Conservation (phyloP, 768 basidiomycete genomes). For the Leccinum imitatum region DNA sequence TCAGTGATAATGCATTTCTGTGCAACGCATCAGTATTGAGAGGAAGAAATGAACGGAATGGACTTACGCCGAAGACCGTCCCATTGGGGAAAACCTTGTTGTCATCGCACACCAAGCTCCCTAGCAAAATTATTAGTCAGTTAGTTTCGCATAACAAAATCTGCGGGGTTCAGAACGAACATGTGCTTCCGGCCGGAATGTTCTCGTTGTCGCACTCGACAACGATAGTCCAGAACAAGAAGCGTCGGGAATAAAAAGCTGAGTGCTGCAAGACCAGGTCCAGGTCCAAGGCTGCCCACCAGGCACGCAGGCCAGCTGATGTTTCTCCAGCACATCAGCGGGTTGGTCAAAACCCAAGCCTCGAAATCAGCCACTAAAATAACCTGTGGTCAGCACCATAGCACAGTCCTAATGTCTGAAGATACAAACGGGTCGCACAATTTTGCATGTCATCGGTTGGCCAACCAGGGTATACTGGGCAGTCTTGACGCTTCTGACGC, state of each 20-base stretch:
- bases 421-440: slow-evolving; percentile 3
- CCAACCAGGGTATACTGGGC: slow-evolving; percentile 4
- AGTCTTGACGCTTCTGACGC: slow-evolving; percentile 12
- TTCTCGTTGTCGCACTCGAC: too few relatives aligned
- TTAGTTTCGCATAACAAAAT: background rate
- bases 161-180: background rate
- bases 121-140: background rate
- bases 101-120: slow-evolving; percentile 6
- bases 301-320: background rate
- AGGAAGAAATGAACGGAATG: background rate
- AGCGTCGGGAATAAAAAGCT: slow-evolving; percentile 2
- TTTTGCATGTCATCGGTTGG: slow-evolving; percentile 2
- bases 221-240: slow-evolving; percentile 13
- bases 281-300: background rate
- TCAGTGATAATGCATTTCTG: background rate
- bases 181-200: slow-evolving; percentile 6
- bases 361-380: slow-evolving; percentile 1
- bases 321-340: slow-evolving; percentile 2
- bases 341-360: background rate
- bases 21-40: background rate
- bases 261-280: slow-evolving; percentile 6
- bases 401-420: background rate
- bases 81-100: slow-evolving; percentile 9
- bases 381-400: background rate
- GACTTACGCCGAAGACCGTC: slow-evolving; percentile 5